Evolutionary conservation across 371 early-diverging fungal species (phyloP), one percentile per base, ranked within the genome.

Genomic region (Dichotomocladium elegans): DNA sequence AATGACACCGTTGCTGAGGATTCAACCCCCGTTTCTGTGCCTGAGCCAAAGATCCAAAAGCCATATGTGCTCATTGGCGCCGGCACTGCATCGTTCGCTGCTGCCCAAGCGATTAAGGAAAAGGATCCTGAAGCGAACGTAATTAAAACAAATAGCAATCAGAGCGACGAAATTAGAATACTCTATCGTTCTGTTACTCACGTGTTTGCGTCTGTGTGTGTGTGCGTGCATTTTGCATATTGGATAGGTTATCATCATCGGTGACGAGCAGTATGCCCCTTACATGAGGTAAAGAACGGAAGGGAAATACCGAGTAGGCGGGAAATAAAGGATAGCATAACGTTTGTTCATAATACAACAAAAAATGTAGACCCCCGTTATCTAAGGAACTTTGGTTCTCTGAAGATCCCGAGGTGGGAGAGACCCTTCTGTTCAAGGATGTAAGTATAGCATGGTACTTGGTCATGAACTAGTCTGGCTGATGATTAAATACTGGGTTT

Each of bases 331-430:
- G n/a, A n/a, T n/a, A n/a, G n/a, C n/a, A n/a, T n/a, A 25, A 24
- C 10, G 4, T 21, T 29, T 26, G 35, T 24, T 14, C 8, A 12
- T 14, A 26, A 45, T n/a, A 41, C 34, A 21, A 14, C 17, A 29
- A 52, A n/a, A n/a, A n/a, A n/a, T n/a, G n/a, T 48, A 72, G 74
- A 48, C 83, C 86, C 30, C 85, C 84, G 29, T 69, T 89, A 64
- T 82, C 83, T 40, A 89, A 89, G 63, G 90, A 90, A 58, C 70
- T 90, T 57, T 90, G 90, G 90, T 79, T 81, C 66, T 77, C 79
- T 51, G 81, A 77, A 37, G 76, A 77, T 29, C 64, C 68, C 22
- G 64, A 70, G 11, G 70, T 72, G 10, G 68, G 69, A 37, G 59
- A 74, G 37, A 71, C 66, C 17, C 76, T 88, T 21, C 51, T 62